These are phyloP conservation scores for Cucurbita moschata DNA, from an alignment of 306 rosid genomes.

Conservation along the genomic window DNA sequence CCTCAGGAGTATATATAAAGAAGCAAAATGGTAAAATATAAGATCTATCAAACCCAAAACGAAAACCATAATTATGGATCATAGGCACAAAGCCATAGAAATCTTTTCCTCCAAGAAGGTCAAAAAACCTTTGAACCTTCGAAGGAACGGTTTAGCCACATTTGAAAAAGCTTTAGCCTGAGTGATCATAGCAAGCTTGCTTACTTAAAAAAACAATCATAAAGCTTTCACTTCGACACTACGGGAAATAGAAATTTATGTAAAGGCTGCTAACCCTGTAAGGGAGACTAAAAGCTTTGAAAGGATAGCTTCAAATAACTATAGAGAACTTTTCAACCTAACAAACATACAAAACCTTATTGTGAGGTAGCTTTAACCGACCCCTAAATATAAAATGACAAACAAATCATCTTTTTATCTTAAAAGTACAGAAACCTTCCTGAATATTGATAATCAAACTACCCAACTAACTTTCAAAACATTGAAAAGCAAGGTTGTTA, in stretches of 20 bases:
- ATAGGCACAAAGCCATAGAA: background rate
- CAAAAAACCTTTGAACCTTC: background rate
- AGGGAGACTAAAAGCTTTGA: background rate
- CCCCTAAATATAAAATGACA: background rate
- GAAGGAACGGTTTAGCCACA: too few relatives aligned
- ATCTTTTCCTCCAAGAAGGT: background rate
- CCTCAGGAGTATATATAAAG: background rate
- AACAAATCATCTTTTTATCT: background rate
- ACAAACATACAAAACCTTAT: background rate
- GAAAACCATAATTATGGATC: background rate
- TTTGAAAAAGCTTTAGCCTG: too few relatives aligned
- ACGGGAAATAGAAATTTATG: background rate
- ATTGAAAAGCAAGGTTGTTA: background rate
- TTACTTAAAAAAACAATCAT: background rate
- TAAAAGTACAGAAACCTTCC: background rate
- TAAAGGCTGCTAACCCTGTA: background rate
- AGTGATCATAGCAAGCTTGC: too few relatives aligned
- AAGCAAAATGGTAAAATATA: background rate
- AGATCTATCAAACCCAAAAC: background rate
- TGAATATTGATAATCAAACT: background rate
- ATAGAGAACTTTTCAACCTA: background rate
- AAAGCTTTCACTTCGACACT: background rate
- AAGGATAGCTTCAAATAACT: too few relatives aligned
- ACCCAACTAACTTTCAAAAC: background rate
- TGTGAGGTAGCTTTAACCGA: background rate